A percentile compares a stretch with the other conserved stretches of the same genome.
Conservation (phyloP, 805 yeast species). For the Wickerhamomyces tratensis region DNA sequence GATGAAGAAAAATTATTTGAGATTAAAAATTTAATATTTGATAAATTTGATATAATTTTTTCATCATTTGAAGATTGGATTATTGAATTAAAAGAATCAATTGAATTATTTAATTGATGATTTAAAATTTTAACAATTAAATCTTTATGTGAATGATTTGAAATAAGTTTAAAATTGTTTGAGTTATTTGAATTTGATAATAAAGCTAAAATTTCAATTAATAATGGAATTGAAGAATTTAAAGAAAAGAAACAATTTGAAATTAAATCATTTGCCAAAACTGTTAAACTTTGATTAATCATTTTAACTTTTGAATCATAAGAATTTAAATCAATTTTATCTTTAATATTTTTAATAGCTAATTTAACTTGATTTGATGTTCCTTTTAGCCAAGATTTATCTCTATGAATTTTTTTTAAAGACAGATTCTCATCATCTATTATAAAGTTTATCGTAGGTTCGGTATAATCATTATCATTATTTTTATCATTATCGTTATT, state of each 20-base stretch:
- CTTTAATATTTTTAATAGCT: conserved; percentile 24
- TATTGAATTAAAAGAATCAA: conserved; percentile 11
- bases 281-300: conserved; percentile 17
- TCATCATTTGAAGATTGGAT: conserved; percentile 17
- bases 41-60: conserved; percentile 10
- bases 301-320: conserved; percentile 24
- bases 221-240: conserved; percentile 23
- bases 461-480: conserved; percentile 5
- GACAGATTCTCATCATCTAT: conserved; percentile 10
- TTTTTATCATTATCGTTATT: background rate
- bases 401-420: conserved; percentile 27
- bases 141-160: background rate
- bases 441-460: no score
- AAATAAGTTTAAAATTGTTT: conserved; percentile 5
- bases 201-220: conserved; percentile 24
- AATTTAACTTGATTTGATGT: conserved; percentile 39
- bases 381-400: conserved; percentile 44
- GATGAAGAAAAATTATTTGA: conserved; percentile 2
- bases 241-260: conserved; percentile 25
- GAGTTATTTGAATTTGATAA: conserved; percentile 13
- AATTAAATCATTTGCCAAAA: conserved; percentile 22
- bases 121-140: conserved; percentile 7
- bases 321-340: conserved; percentile 8
- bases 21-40: conserved; percentile 9
- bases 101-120: conserved; percentile 6